A percentile compares a stretch with the other conserved stretches of the same genome.
Conservation (phyloP, 1,284 basidiomycete genomes). For the Ceratobasidium sp. region DNA sequence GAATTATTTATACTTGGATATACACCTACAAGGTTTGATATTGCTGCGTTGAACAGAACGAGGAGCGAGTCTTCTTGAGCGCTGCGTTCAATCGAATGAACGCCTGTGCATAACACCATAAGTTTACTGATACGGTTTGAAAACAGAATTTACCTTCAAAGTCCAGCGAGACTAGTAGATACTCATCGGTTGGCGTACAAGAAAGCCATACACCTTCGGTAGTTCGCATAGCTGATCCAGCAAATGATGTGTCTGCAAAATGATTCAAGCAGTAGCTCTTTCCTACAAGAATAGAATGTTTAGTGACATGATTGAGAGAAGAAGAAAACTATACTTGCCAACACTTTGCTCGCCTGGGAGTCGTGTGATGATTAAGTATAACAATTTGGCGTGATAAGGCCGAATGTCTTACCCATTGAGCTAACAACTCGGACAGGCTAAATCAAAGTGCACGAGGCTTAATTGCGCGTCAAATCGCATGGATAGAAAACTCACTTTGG, state of each 20-base stretch:
- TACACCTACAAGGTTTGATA: slow-evolving; percentile 63
- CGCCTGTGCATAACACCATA: slow-evolving; percentile 56
- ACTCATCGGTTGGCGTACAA: slow-evolving; percentile 64
- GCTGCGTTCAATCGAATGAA: slow-evolving; percentile 70
- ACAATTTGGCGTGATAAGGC: background rate
- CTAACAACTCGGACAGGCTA: slow-evolving; percentile 65
- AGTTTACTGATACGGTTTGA: background rate
- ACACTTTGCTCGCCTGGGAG: slow-evolving; percentile 66
- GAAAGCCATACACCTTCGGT: slow-evolving; percentile 72
- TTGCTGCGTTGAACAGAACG: slow-evolving; percentile 70
- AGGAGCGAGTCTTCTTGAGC: slow-evolving; percentile 71
- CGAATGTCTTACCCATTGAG: slow-evolving; percentile 63
- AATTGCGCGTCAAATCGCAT: too few relatives aligned
- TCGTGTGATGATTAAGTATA: too few relatives aligned
- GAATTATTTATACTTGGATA: background rate
- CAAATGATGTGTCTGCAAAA: slow-evolving; percentile 70
- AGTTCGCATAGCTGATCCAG: slow-evolving; percentile 72
- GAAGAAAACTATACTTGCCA: slow-evolving; percentile 59
- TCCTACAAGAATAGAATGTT: background rate
- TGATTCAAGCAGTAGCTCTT: slow-evolving; percentile 66
- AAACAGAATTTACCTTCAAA: slow-evolving; percentile 64
- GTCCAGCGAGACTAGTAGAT: slow-evolving; percentile 67
- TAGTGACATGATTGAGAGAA: background rate
- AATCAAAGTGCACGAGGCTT: background rate
- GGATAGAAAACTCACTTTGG: slow-evolving; percentile 57